Evolutionary conservation across 441 rosid species (phyloP).

Genomic region (Euphorbia corollata): DNA sequence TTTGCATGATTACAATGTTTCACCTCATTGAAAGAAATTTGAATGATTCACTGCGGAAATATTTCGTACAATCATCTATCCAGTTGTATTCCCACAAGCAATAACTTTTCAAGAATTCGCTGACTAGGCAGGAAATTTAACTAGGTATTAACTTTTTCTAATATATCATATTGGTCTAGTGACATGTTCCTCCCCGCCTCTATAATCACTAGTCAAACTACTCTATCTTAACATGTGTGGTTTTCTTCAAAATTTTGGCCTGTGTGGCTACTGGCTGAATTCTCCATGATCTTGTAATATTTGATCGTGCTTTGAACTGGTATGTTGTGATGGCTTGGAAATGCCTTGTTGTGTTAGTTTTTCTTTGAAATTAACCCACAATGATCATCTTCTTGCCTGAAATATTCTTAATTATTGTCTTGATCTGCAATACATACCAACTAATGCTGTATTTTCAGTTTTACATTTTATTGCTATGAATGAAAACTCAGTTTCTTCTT

Average conservation of each 20-base stretch:
- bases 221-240: constrained; percentile 27
- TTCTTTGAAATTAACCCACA: too few species aligned
- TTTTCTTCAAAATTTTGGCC: constrained; percentile 68
- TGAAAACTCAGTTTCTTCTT: too few species aligned
- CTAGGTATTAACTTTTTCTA: not conserved
- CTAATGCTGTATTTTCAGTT: too few species aligned
- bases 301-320: too few species aligned
- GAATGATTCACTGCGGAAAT: constrained; percentile 46
- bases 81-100: constrained; percentile 66
- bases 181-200: too few species aligned
- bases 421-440: too few species aligned
- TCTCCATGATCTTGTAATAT: constrained; percentile 20
- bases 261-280: constrained; percentile 69
- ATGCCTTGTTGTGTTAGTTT: too few species aligned
- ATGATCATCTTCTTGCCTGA: too few species aligned
- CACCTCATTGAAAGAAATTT: constrained; percentile 8
- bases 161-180: too few species aligned
- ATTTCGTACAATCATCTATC: constrained; percentile 72
- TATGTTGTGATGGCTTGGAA: too few species aligned
- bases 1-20: constrained; percentile 7
- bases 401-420: too few species aligned
- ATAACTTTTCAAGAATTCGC: constrained; percentile 71
- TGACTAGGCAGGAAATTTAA: constrained; percentile 44
- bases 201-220: not conserved
- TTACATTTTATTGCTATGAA: too few species aligned